Evolutionary conservation across 352 stramenopile genomes (phyloP).

Genomic region (Pythium phragmitis): DNA sequence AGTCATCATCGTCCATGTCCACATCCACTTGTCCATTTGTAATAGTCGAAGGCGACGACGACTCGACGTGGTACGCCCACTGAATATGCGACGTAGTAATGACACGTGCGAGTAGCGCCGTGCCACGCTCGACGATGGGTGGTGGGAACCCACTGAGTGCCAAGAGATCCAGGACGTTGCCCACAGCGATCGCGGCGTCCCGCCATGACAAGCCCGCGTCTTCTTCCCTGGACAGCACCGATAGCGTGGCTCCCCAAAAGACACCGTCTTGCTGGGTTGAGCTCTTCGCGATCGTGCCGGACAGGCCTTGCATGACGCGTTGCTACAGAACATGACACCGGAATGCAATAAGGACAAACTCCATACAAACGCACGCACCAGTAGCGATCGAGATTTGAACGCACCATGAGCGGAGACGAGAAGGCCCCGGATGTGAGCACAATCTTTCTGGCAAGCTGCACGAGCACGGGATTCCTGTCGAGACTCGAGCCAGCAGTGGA

Average conservation of each 20-base stretch:
- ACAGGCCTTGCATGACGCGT: constrained; percentile 3
- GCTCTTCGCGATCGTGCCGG: neutral
- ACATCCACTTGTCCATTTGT: constrained; percentile 10
- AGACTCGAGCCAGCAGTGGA: neutral
- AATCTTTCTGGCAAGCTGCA: constrained; percentile 15
- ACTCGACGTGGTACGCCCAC: constrained; percentile 25
- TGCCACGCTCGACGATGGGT: constrained; percentile 5
- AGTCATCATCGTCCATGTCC: constrained; percentile 29
- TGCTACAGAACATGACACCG: neutral
- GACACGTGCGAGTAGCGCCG: constrained; percentile 4
- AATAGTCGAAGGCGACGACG: neutral
- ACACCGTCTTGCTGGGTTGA: neutral
- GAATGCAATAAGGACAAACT: neutral
- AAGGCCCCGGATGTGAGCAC: constrained; percentile 17
- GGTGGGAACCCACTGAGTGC: constrained; percentile 9
- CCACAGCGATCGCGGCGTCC: constrained; percentile 14
- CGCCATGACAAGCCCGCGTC: constrained; percentile 7
- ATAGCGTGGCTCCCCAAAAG: constrained; percentile 19
- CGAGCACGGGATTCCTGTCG: constrained; percentile 2
- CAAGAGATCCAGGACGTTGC: constrained; percentile 26
- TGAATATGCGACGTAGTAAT: constrained; percentile 21
- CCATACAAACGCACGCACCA: neutral
- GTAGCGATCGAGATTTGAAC: neutral
- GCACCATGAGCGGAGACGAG: constrained; percentile 20
- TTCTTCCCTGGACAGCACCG: neutral